phyloP scores from a whole-genome alignment of 2,329 filamentous ascomycete genomes.

The Myriosclerotinia scirpicola region DNA sequence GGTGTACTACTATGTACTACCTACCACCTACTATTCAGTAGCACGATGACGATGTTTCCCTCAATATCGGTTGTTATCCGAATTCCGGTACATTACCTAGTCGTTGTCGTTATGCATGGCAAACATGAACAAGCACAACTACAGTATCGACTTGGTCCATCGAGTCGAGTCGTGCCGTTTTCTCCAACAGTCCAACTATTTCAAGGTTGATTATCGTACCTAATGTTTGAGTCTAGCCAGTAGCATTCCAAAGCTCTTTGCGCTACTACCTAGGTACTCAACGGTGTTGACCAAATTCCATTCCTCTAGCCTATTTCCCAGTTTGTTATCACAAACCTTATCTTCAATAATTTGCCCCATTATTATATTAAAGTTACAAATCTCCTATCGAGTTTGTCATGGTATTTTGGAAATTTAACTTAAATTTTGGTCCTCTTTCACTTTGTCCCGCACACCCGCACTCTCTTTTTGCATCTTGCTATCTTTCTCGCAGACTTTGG shows the following conservation, averaged over 20 bases:
- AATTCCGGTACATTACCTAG: too few species aligned
- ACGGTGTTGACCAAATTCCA: not conserved
- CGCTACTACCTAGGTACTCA: not conserved
- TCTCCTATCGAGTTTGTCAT: not conserved
- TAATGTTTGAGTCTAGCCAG: not conserved
- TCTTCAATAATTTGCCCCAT: not conserved
- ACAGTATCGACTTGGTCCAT: too few species aligned
- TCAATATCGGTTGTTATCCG: too few species aligned
- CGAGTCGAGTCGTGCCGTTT: too few species aligned
- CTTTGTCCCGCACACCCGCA: not conserved
- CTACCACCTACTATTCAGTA: not conserved
- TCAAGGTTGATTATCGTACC: not conserved
- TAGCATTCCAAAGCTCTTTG: not conserved
- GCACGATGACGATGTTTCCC: not conserved
- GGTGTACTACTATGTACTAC: not conserved
- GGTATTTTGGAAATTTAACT: not conserved
- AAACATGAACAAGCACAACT: too few species aligned
- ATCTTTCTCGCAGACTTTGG: not conserved
- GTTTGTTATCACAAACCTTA: constrained; percentile 4
- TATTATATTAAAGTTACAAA: not conserved
- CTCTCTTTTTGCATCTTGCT: not conserved
- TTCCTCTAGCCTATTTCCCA: not conserved
- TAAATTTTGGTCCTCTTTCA: not conserved
- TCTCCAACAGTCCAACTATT: not conserved
- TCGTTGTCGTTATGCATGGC: too few species aligned